Percentiles rank a stretch among this genome's conserved stretches.
Conservation (phyloP, 768 basidiomycete genomes). For the Hygrophorus pudorinus region DNA sequence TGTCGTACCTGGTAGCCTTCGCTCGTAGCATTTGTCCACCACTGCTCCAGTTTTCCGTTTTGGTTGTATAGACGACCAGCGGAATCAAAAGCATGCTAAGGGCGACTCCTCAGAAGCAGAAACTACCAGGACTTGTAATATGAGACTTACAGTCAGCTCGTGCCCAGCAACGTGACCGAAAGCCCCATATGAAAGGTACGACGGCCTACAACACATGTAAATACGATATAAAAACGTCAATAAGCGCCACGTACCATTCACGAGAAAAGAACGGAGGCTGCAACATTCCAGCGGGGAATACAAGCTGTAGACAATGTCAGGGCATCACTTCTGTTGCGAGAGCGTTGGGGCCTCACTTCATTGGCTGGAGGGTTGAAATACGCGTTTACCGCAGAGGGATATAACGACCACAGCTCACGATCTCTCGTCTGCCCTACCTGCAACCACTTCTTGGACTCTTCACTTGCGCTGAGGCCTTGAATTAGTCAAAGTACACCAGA, state of each 20-base stretch:
- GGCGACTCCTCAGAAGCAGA: not conserved
- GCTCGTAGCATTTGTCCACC: constrained; percentile 90
- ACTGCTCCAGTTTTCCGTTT: constrained; percentile 75
- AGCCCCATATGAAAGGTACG: constrained; percentile 82
- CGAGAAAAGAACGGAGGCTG: constrained; percentile 85
- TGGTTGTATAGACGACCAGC: constrained; percentile 87
- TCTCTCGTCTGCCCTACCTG: constrained; percentile 64
- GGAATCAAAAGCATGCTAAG: constrained; percentile 83
- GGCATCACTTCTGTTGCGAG: not conserved
- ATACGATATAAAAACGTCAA: constrained; percentile 6
- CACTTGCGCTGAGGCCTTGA: constrained; percentile 33
- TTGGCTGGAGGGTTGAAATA: constrained; percentile 84
- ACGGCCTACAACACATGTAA: constrained; percentile 46
- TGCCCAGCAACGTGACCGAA: constrained; percentile 92
- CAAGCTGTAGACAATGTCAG: constrained; percentile 41
- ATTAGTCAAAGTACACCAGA: not conserved
- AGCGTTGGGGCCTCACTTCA: constrained; percentile 40
- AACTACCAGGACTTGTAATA: not conserved
- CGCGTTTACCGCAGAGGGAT: constrained; percentile 77
- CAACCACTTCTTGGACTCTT: constrained; percentile 62
- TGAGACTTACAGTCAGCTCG: constrained; percentile 64
- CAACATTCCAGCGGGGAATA: constrained; percentile 94
- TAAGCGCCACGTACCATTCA: constrained; percentile 44
- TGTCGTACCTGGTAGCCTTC: constrained; percentile 74
- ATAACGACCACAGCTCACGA: constrained; percentile 78